phyloP scores from a whole-genome alignment of 2,329 filamentous ascomycete species.

The Moelleriella libera region DNA sequence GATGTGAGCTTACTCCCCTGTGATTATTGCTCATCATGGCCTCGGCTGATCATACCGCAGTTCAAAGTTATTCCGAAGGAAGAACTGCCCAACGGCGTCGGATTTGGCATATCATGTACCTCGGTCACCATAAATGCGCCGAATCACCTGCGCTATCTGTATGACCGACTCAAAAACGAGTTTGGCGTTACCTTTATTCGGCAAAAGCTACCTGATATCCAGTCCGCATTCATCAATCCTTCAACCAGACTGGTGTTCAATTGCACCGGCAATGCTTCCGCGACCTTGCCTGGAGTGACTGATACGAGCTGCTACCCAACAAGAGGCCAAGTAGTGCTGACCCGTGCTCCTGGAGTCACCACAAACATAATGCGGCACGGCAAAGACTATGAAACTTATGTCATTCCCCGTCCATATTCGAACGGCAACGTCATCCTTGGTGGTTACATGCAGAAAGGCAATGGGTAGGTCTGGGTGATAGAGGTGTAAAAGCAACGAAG shows the following conservation, averaged over 20 bases:
- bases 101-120: constrained; percentile 20
- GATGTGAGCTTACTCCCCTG: constrained; percentile 13
- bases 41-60: constrained; percentile 7
- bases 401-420: constrained; percentile 22
- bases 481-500: too few relatives aligned
- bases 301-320: constrained; percentile 26
- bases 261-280: constrained; percentile 20
- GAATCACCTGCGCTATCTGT: constrained; percentile 19
- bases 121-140: constrained; percentile 23
- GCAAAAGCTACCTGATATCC: constrained; percentile 12
- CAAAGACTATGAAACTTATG: constrained; percentile 23
- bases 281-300: constrained; percentile 18
- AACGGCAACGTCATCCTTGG: constrained; percentile 20
- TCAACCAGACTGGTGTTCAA: constrained; percentile 18
- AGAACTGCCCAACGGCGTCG: constrained; percentile 16
- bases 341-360: constrained; percentile 15
- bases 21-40: not conserved
- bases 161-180: constrained; percentile 10
- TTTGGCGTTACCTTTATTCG: constrained; percentile 18
- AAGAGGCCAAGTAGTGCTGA: constrained; percentile 23
- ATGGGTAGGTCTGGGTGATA: constrained; percentile 9
- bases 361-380: constrained; percentile 24
- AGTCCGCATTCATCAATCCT: constrained; percentile 11
- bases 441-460: constrained; percentile 23
- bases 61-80: constrained; percentile 14